A percentile compares a stretch with the other conserved stretches of the same genome.
Conservation (phyloP, 495 filamentous ascomycete genomes). For the Cetradonia linearis region DNA sequence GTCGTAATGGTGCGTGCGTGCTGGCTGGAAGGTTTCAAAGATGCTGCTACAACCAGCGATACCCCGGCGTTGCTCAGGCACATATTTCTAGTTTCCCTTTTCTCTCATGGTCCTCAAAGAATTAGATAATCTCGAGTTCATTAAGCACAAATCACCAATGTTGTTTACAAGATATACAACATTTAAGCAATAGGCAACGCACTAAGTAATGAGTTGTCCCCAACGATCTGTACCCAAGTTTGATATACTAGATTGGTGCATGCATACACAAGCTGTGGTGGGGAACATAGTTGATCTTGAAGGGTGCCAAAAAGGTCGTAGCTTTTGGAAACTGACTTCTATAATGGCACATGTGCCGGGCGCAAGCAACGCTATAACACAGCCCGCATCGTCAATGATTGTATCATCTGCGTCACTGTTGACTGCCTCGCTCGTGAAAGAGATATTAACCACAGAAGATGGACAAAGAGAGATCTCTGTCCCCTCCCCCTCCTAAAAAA, state of each 20-base stretch:
- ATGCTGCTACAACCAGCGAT: background rate
- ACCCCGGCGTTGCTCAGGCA: constrained; percentile 5
- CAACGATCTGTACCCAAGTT: background rate
- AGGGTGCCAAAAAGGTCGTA: background rate
- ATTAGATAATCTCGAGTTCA: background rate
- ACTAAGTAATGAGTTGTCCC: background rate
- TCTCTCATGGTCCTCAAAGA: background rate
- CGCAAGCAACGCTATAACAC: background rate
- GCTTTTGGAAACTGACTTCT: background rate
- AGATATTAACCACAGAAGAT: background rate
- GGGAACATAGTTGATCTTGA: background rate
- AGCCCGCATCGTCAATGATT: background rate
- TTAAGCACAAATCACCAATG: background rate
- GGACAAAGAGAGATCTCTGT: constrained; percentile 17
- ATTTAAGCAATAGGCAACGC: background rate
- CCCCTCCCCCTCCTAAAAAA: constrained; percentile 38
- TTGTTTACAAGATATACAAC: background rate
- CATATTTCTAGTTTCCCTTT: background rate
- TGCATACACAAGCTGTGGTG: background rate
- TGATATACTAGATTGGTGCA: background rate
- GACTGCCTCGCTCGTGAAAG: background rate
- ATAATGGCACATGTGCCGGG: background rate
- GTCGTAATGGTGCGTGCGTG: background rate
- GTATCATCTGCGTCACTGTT: background rate
- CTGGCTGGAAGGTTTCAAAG: background rate